Percentiles rank a stretch among this genome's conserved stretches.
Conservation (phyloP, 805 yeast genomes). For the Metschnikowia kofuensis region DNA sequence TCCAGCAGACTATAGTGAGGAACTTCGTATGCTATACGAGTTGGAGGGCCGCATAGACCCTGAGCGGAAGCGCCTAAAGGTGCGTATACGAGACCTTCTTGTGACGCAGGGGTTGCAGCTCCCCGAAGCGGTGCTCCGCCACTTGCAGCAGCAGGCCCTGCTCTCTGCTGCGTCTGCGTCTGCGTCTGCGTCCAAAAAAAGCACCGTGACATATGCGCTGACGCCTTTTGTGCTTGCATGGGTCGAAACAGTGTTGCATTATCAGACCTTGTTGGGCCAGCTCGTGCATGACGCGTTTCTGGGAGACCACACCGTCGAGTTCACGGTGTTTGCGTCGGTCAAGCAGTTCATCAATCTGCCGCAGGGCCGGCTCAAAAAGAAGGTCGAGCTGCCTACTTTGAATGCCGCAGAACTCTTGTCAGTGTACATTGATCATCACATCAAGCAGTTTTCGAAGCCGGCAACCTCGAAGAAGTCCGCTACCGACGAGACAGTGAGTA, state of each 20-base stretch:
- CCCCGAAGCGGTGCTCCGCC: constrained; percentile 24
- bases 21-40: constrained; percentile 47
- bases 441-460: constrained; percentile 34
- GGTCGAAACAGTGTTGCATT: constrained; percentile 55
- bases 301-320: constrained; percentile 47
- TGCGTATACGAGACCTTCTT: constrained; percentile 47
- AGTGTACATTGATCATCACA: constrained; percentile 38
- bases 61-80: constrained; percentile 47
- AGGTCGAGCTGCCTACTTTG: constrained; percentile 32
- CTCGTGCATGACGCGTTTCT: constrained; percentile 50
- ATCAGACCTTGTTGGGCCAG: constrained; percentile 49
- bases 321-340: constrained; percentile 58
- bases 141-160: constrained; percentile 13
- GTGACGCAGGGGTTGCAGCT: constrained; percentile 43
- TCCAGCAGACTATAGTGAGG: constrained; percentile 24
- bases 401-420: constrained; percentile 41
- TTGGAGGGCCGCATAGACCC: constrained; percentile 54
- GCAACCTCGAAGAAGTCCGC: constrained; percentile 13
- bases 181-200: constrained; percentile 3
- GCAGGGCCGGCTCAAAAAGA: constrained; percentile 46
- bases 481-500: constrained; percentile 9
- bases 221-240: constrained; percentile 62
- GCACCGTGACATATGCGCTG: constrained; percentile 21
- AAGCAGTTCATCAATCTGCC: constrained; percentile 55
- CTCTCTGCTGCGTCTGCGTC: neutral